Percentiles rank a stretch among this genome's conserved stretches.
These are phyloP conservation scores for Paracorniculantispora psalliotae DNA, from an alignment of 2,329 filamentous ascomycete species.

Conservation along the genomic window DNA sequence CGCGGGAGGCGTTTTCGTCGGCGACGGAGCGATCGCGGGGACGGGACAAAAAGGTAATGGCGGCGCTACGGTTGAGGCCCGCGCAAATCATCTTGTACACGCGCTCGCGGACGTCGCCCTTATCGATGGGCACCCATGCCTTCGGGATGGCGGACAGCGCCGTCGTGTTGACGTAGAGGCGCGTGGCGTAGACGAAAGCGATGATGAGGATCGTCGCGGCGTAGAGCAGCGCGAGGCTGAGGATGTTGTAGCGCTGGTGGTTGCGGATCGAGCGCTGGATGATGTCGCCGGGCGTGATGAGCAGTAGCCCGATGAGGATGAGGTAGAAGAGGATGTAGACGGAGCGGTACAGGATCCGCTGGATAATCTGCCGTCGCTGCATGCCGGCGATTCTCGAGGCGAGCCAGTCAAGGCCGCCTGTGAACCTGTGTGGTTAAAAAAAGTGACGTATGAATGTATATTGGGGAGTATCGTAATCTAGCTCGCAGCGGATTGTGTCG, in stretches of 20 bases:
- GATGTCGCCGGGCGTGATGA: conserved; percentile 74
- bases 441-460: too few relatives aligned
- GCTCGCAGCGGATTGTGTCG: neutral
- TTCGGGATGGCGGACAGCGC: conserved; percentile 81
- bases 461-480: neutral
- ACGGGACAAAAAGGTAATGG: conserved; percentile 71
- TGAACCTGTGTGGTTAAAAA: neutral
- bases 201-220: conserved; percentile 66
- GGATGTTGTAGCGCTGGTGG: conserved; percentile 69
- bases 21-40: conserved; percentile 43
- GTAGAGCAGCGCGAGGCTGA: conserved; percentile 74
- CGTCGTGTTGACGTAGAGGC: conserved; percentile 82
- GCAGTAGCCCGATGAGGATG: conserved; percentile 65
- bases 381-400: conserved; percentile 24
- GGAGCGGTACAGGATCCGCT: conserved; percentile 71
- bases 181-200: conserved; percentile 70
- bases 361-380: conserved; percentile 18
- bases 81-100: conserved; percentile 73
- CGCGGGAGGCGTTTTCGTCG: conserved; percentile 1
- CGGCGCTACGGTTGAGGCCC: conserved; percentile 69
- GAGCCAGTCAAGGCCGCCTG: neutral
- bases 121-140: conserved; percentile 77
- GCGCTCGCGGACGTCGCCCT: conserved; percentile 73
- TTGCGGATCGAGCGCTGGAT: conserved; percentile 71
- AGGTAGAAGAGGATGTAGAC: conserved; percentile 73